Base-by-base conservation (phyloP, 225 moss, liverwort and hornwort species). In the Pseudisothecium myosuroides region DNA sequence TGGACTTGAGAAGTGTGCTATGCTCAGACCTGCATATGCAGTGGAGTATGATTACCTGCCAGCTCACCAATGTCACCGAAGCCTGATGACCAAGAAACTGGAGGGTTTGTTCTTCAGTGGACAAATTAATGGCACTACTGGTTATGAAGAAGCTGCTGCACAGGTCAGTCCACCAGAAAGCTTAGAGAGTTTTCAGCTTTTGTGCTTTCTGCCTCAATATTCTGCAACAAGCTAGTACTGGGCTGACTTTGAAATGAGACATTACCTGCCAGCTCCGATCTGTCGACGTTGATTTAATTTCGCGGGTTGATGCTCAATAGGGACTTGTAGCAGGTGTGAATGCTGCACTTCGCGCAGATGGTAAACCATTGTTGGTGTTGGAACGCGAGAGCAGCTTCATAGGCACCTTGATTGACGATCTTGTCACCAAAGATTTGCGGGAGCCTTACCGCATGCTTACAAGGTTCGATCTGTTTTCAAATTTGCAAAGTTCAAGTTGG, bases 401-500 rank as follows among this genome's bases (percentile, higher is more conserved):
- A 84, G 97, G 97, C 79, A 98, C 97, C 41, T 95, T 98, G 49
- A 93, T 98, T 80, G 97, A 98, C 90, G 97, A 98, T 91, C 94
- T 98, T 74, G 96, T 98, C 15, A 96, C 97, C 34, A 98, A 98
- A 87, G 97, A 98, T 94, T 90, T 98, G 64, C 93, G 97, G 81
- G 97, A 98, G 91, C 97, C 97, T 72, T 98, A 98, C 88, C 97
- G 97, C 56, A 98, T 98, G 97, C 92, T 98, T 63, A 98, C 97
- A 74, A 97, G 97, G 97, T 97, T 82, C 36, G 80, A 88, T 73
- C 67, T 80, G 19, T 61, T 88, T 37, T 76, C 17, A 14, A 73
- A 32, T 88, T 81, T 58, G 47, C 58, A 58, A 85, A 29, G 45
- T 64, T 64, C 43, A 80, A 63, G 47, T 69, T 50, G 67, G 58